Evolutionary conservation across 2,329 filamentous ascomycete genomes (phyloP), one percentile per base, ranked within the genome.

Genomic region (Clonostachys chloroleuca): DNA sequence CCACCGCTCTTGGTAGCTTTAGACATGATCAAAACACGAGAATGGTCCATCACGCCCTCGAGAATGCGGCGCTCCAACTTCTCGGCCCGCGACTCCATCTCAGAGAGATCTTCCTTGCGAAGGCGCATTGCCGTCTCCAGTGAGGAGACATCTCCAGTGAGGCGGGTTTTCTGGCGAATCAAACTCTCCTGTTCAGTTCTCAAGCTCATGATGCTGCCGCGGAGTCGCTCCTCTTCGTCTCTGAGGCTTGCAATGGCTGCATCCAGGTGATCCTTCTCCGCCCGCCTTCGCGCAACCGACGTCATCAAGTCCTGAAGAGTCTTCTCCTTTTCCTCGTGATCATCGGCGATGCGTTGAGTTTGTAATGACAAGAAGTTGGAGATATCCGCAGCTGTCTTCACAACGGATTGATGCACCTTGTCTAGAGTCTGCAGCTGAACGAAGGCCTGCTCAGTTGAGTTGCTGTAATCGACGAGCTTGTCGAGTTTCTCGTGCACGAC

Each of bases 1-100:
- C 66, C 66, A 12, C 73, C 67, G 12, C 68, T 68, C 56, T 73
- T 74, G 54, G 65, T 70, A 5, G 79, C 70, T 69, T 89, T 86
- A 54, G 83, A 75, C 73, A 94, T 87, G 49, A 97, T 80, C n/a
- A 96, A 77, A 24, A 92, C 84, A 7, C 92, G 87, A 17, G 92
- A 96, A 63, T 97, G 92, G 57, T 97, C 92, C 70, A 99, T 95
- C 52, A 97, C 89, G 24, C 92, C 92, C 54, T 97, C 92, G 34
- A 99, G 73, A 55, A 99, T 96, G 24, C 94, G 85, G 45, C 92
- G 87, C 69, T 99, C 94, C 20, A 99, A 76, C 5, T 83, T 81
- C 63, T 96, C 91, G 4, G 92, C 94, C 52, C 92, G 87, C 12
- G 80, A 74, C 63, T 97, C 92, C 88, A 99, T 96, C 24, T 87